Percentiles rank a stretch among this genome's conserved stretches.
Conservation (phyloP, 1,139 yeast species). For the Tardiomyces depauwii region DNA sequence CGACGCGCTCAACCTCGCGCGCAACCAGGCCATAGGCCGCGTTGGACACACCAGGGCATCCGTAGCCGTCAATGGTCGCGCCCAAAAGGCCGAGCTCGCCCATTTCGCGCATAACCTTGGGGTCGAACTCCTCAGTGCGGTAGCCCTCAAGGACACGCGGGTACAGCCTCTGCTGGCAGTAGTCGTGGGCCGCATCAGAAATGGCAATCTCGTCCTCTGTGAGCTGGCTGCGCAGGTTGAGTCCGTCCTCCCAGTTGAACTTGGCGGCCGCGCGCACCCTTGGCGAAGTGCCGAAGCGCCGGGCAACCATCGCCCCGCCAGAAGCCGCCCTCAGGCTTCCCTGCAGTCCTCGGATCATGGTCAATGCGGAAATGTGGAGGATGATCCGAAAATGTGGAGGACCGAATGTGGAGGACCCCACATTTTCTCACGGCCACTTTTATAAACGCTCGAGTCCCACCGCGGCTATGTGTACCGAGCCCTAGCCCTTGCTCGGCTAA, state of each 20-base stretch:
- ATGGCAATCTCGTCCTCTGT: constrained; percentile 33
- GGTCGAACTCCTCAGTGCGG: constrained; percentile 30
- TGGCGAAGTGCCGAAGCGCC: no score
- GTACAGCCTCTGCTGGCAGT: constrained; percentile 28
- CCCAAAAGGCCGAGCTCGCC: constrained; percentile 35
- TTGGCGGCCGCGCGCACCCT: constrained; percentile 16
- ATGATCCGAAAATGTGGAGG: no score
- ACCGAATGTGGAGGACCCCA: no score
- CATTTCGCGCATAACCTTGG: constrained; percentile 27
- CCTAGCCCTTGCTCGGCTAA: no score
- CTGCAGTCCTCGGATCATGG: neutral
- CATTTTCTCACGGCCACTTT: no score
- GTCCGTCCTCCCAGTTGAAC: constrained; percentile 31
- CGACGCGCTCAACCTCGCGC: constrained; percentile 34
- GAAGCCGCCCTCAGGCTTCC: neutral
- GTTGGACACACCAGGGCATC: constrained; percentile 32
- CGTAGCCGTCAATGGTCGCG: constrained; percentile 32
- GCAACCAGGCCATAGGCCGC: constrained; percentile 35
- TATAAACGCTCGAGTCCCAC: no score
- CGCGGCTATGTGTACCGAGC: no score
- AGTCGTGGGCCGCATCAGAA: constrained; percentile 29
- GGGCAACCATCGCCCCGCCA: no score
- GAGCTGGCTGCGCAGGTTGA: constrained; percentile 25
- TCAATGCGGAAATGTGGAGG: no score
- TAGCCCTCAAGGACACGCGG: constrained; percentile 32